A percentile compares a stretch with the other conserved stretches of the same genome.
Evolutionary conservation across 306 rosid genomes (phyloP).

Genomic region (Lablab purpureus): DNA sequence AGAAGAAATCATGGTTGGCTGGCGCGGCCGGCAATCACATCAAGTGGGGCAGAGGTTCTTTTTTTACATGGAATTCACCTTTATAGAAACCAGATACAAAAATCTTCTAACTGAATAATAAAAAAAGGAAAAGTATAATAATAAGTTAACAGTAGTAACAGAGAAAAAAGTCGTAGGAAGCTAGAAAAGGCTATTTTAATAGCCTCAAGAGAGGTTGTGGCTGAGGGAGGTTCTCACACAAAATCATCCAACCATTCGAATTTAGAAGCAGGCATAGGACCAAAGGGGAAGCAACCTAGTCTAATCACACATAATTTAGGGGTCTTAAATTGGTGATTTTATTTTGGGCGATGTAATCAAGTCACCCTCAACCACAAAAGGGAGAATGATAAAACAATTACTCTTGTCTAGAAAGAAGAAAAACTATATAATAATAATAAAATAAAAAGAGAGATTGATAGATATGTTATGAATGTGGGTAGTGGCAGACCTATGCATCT

Average conservation of each 20-base stretch:
- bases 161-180: conserved; percentile 22
- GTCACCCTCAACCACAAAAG: not conserved
- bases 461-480: not conserved
- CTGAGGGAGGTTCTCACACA: conserved; percentile 49
- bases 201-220: conserved; percentile 66
- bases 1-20: conserved; percentile 37
- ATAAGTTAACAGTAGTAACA: not conserved
- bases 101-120: conserved; percentile 1
- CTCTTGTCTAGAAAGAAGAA: not conserved
- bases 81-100: conserved; percentile 43
- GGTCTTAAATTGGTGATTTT: conserved; percentile 4
- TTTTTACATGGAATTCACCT: conserved; percentile 41
- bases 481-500: conserved; percentile 41
- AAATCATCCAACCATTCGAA: conserved; percentile 35
- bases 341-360: conserved; percentile 30
- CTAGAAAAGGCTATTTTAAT: conserved; percentile 32
- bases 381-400: conserved; percentile 33
- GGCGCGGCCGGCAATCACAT: conserved; percentile 56
- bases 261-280: not conserved
- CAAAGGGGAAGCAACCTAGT: conserved; percentile 40
- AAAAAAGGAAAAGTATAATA: not conserved
- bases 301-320: conserved; percentile 44
- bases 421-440: too few relatives aligned
- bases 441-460: not conserved
- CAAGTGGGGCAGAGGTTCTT: conserved; percentile 29